These are phyloP conservation scores for Mycena belliarum DNA, from an alignment of 768 basidiomycete genomes.

Conservation along the genomic window DNA sequence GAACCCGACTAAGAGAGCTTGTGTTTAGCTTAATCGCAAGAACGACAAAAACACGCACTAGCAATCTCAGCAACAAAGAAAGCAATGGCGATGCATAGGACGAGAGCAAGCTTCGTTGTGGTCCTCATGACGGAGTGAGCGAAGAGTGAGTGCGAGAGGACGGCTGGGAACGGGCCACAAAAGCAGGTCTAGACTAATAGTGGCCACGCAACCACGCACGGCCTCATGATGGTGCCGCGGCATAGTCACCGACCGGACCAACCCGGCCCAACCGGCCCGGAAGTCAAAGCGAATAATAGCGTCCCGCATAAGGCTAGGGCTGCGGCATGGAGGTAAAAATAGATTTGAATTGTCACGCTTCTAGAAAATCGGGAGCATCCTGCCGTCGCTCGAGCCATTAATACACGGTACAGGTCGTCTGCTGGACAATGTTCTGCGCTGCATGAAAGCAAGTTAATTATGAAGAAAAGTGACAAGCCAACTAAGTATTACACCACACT, in stretches of 20 bases:
- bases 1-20: slow-evolving; percentile 44
- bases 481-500: no score
- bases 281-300: not conserved
- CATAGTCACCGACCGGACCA: no score
- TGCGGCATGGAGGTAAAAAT: no score
- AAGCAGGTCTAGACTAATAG: not conserved
- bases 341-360: no score
- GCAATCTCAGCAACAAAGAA: slow-evolving; percentile 55
- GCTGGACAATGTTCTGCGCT: no score
- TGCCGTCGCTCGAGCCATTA: no score
- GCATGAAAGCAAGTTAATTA: no score
- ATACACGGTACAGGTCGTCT: no score
- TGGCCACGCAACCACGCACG: not conserved
- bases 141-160: not conserved
- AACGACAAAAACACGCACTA: slow-evolving; percentile 29
- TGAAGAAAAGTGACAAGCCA: no score
- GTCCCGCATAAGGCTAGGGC: not conserved
- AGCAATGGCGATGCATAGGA: slow-evolving; percentile 45
- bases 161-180: not conserved
- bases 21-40: not conserved
- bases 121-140: slow-evolving; percentile 39
- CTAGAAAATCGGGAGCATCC: no score
- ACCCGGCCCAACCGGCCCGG: not conserved
- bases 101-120: slow-evolving; percentile 47
- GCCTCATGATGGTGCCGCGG: no score